A percentile compares a stretch with the other conserved stretches of the same genome.
These are phyloP conservation scores for Chrysosporium queenslandicum DNA, from an alignment of 2,329 filamentous ascomycete genomes.

Conservation along the genomic window DNA sequence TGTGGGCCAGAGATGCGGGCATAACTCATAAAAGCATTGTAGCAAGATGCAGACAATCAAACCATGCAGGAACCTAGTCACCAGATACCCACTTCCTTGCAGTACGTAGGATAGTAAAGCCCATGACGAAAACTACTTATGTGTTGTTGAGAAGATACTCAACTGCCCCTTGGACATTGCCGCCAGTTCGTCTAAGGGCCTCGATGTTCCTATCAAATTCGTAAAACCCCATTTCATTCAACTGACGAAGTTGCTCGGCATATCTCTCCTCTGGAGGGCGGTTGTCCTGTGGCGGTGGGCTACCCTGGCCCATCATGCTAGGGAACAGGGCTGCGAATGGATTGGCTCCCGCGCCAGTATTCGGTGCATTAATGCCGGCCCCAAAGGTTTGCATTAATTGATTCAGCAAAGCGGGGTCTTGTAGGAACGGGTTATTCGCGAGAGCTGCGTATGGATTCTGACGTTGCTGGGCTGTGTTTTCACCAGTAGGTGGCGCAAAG, in stretches of 20 bases:
- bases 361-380: slow-evolving; percentile 23
- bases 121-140: slow-evolving; percentile 10
- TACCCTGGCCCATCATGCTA: slow-evolving; percentile 48
- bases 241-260: slow-evolving; percentile 74
- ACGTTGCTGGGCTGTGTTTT: slow-evolving; percentile 24
- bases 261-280: slow-evolving; percentile 90
- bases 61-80: not conserved
- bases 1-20: not conserved
- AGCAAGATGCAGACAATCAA: not conserved
- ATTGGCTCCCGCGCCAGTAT: slow-evolving; percentile 31
- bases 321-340: slow-evolving; percentile 43
- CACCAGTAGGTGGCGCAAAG: slow-evolving; percentile 23
- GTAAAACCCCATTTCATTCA: slow-evolving; percentile 98
- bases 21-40: not conserved
- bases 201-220: slow-evolving; percentile 91
- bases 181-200: slow-evolving; percentile 76
- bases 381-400: slow-evolving; percentile 46
- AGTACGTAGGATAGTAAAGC: not conserved
- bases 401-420: slow-evolving; percentile 50
- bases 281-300: slow-evolving; percentile 56
- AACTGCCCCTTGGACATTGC: slow-evolving; percentile 75
- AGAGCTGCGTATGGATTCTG: slow-evolving; percentile 38
- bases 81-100: not conserved
- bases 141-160: slow-evolving; percentile 33
- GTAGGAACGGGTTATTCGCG: slow-evolving; percentile 46